Evolutionary conservation across 1,284 basidiomycete species (phyloP), one percentile per base, ranked within the genome.

Genomic region (Leccinum subrobustum): DNA sequence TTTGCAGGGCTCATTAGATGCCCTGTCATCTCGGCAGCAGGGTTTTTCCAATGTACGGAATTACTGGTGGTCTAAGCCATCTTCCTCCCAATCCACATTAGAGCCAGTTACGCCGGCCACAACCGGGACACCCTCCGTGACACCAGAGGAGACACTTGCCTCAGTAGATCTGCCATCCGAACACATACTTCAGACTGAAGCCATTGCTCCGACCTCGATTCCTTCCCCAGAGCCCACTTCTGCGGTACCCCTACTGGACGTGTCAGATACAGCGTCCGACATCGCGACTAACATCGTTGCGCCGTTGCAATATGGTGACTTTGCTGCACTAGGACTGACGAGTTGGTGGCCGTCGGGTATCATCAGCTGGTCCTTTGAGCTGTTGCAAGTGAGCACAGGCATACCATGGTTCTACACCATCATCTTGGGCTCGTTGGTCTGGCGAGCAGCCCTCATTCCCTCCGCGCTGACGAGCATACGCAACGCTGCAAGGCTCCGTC

Each of bases 351-450:
- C 88, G 6, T 80, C 85, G 1, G 89, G 90, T 7, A 66, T 86
- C 51, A 72, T 84, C 29, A 77, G 79, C 68, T 92, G 85, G 83
- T 84, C 79, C 8, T 80, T 95, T 61, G 93, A 96, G 69, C 70
- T 86, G 47, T 75, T 95, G 54, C 87, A 95, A 65, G 86, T 91
- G 58, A 76, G 81, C 48, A 88, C 89, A 0, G 90, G 88, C 33
- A 72, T 95, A 60, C 91, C 93, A 2, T 95, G 93, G 93, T 93
- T 93, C 81, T 88, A 85, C 74, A 89, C 88, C 33, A 94, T 98
- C 74, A 78, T 93, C 35, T 77, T 81, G 6, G 85, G 89, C 52
- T 89, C 91, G 20, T 67, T 92, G 11, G 73, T 86, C 66, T 87
- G 93, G 76, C 90, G 93, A 39, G 61, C 86, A 5, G 65, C 83